Evolutionary conservation across 2,329 filamentous ascomycete species (phyloP).

Genomic region (Podosphaera fusca): DNA sequence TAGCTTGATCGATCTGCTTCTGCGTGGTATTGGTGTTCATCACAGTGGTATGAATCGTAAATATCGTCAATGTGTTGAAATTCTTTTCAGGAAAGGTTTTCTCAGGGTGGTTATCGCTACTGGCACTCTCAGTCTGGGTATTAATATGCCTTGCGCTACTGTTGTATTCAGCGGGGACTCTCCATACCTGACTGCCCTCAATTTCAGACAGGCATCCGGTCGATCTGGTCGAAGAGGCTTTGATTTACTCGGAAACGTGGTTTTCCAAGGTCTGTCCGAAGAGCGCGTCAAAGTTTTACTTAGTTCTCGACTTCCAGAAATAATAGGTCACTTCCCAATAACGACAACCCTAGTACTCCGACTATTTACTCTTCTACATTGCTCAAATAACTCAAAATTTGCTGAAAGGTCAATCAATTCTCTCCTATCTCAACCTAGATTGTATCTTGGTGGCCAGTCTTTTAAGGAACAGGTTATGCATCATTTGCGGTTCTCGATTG

Average conservation of each 20-base stretch:
- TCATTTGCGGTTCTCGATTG: constrained; percentile 59
- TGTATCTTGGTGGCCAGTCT: constrained; percentile 47
- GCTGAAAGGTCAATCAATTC: constrained; percentile 39
- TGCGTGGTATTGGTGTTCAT: constrained; percentile 50
- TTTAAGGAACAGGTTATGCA: constrained; percentile 48
- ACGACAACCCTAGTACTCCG: constrained; percentile 51
- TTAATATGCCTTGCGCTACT: constrained; percentile 70
- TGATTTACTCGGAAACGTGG: constrained; percentile 58
- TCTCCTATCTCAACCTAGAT: constrained; percentile 42
- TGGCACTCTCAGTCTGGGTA: constrained; percentile 52
- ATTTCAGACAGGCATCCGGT: constrained; percentile 55
- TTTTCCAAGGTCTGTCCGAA: constrained; percentile 43
- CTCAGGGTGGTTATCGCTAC: constrained; percentile 51
- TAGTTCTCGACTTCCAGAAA: constrained; percentile 47
- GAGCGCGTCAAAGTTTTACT: constrained; percentile 44
- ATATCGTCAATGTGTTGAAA: constrained; percentile 52
- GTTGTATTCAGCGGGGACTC: constrained; percentile 57
- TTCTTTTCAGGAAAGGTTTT: constrained; percentile 50
- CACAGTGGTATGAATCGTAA: constrained; percentile 60
- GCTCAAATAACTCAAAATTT: constrained; percentile 38
- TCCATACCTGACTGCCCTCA: constrained; percentile 48
- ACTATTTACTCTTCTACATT: constrained; percentile 40
- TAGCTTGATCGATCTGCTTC: constrained; percentile 35
- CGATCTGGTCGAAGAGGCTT: constrained; percentile 62
- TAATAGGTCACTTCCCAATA: constrained; percentile 57